Evolutionary conservation across 2,329 filamentous ascomycete genomes (phyloP), one percentile per base, ranked within the genome.

Genomic region (Claviceps sp.): DNA sequence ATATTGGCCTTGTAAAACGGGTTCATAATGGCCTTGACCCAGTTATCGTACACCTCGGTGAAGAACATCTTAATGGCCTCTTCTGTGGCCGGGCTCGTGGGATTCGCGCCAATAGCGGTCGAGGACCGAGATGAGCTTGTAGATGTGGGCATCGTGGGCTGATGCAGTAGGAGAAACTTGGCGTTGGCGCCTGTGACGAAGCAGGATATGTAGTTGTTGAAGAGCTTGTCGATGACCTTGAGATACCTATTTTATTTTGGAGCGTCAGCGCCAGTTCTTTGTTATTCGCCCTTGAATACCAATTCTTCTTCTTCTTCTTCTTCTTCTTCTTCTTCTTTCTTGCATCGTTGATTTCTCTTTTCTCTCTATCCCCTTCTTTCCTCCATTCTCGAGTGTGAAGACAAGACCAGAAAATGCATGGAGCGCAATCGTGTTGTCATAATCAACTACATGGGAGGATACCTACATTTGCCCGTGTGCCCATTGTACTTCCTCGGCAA

Each of bases 401-500:
- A 29, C 26, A 26, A 26, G 23, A 26, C 26, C 8, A 29, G 23
- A 29, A 2, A 29, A 29, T 29, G 26, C 26, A 29, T 29, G 26
- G 26, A 29, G 26, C 26, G 26, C 26, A 29, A 29, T 29, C 26
- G 2, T 8, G 26, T 29, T 29, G 7, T 8, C 7, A 29, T 8
- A 29, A 29, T 29, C 26, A 29, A 29, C 26, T 8, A 29, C 26
- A 29, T 1, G 26, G 26, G 26, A 29, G 26, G 26, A 29, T 29
- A 8, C 26, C 57, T 72, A 94, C 88, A 95, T 85, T 60, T 87
- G 83, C 4, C 86, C 86, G 55, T 76, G 87, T 6, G 82, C 85
- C 91, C 93, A 98, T 71, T 97, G 93, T 34, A 91, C 82, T 69
- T 98, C 93, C 71, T 98, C 93, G 49, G 95, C 86, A 45, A 97